Percentiles rank a stretch among this genome's conserved stretches.
phyloP scores from a whole-genome alignment of 1,284 basidiomycete genomes.

The Cryptococcus wingfieldii region DNA sequence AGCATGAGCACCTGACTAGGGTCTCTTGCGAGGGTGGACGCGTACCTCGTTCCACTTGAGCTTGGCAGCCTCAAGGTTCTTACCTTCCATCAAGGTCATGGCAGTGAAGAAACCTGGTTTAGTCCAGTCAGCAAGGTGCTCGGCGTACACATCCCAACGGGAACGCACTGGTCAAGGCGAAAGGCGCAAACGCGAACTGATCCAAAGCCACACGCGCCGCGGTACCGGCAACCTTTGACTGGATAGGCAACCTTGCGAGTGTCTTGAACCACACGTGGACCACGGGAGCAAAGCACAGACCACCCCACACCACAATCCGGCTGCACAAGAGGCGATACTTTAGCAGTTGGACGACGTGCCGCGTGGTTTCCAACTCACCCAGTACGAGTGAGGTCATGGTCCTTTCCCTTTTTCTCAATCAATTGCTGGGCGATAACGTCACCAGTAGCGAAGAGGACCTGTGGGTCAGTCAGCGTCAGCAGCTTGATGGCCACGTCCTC shows the following conservation, averaged over 20 bases:
- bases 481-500: not conserved
- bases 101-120: constrained; percentile 49
- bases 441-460: constrained; percentile 51
- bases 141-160: not conserved
- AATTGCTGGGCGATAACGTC: constrained; percentile 53
- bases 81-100: constrained; percentile 51
- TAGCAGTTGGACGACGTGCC: not conserved
- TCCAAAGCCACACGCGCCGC: constrained; percentile 46
- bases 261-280: constrained; percentile 47
- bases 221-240: constrained; percentile 34
- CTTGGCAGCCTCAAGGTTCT: constrained; percentile 45
- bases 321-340: constrained; percentile 18
- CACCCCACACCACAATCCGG: constrained; percentile 48
- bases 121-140: constrained; percentile 2
- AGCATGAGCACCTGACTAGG: not conserved
- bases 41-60: constrained; percentile 41
- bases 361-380: constrained; percentile 30
- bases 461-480: not conserved
- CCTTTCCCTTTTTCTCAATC: constrained; percentile 50
- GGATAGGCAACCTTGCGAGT: constrained; percentile 41
- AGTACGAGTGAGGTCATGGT: constrained; percentile 49
- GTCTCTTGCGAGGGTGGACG: not conserved
- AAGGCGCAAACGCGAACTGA: constrained; percentile 50
- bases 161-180: constrained; percentile 39
- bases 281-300: constrained; percentile 48